These are phyloP conservation scores for Scenedesmus sp. DNA, from an alignment of 163 green algal genomes.

Conservation along the genomic window DNA sequence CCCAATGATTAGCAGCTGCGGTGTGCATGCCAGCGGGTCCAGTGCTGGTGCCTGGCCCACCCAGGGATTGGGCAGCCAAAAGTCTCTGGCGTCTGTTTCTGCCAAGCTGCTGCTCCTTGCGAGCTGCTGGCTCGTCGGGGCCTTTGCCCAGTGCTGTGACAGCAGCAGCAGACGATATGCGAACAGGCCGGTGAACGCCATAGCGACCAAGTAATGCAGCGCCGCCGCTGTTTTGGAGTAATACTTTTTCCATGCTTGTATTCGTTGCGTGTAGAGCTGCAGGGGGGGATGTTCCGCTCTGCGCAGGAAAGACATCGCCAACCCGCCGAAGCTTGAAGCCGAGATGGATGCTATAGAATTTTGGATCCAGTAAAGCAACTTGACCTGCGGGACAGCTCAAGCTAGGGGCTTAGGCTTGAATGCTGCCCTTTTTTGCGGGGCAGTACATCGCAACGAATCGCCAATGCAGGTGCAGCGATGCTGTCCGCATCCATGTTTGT, in stretches of 20 bases:
- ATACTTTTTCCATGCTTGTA: neutral
- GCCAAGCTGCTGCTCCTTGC: neutral
- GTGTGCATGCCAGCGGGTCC: constrained; percentile 21
- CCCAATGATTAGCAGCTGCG: constrained; percentile 37
- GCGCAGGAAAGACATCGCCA: neutral
- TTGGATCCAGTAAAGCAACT: too few relatives aligned
- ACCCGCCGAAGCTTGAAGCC: neutral
- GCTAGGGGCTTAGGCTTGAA: too few relatives aligned
- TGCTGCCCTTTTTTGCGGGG: neutral
- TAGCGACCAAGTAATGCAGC: neutral
- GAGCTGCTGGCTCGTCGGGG: neutral
- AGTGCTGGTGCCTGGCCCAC: constrained; percentile 4
- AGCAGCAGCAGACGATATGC: constrained; percentile 33
- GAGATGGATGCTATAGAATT: too few relatives aligned
- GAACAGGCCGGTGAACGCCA: neutral
- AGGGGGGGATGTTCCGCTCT: neutral
- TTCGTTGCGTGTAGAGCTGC: neutral
- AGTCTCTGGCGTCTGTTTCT: too few relatives aligned
- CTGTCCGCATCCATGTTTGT: neutral
- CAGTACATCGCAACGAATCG: neutral
- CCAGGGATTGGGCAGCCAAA: constrained; percentile 3
- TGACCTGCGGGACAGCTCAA: too few relatives aligned
- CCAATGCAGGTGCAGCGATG: neutral
- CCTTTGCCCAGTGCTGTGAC: constrained; percentile 14
- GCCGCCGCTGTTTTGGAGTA: neutral